Evolutionary conservation across 176 grass and related monocot species (phyloP).

Genomic region (Oryza rufipogon): DNA sequence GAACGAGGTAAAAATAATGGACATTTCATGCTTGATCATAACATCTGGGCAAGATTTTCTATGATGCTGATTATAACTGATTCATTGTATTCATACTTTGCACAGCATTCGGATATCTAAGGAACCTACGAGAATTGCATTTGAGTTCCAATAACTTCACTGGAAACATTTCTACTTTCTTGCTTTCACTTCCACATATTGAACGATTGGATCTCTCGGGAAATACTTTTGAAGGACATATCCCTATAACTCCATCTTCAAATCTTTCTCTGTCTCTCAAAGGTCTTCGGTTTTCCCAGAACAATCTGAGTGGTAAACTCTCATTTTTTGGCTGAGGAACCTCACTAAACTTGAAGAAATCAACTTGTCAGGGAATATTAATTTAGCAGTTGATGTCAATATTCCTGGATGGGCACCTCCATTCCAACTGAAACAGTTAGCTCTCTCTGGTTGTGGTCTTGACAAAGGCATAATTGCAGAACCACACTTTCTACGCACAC

Average conservation of each 20-base stretch:
- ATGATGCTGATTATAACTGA: neutral
- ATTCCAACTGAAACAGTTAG: neutral
- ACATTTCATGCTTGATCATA: neutral
- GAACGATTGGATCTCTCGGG: neutral
- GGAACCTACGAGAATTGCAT: slow-evolving; percentile 12
- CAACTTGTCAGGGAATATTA: neutral
- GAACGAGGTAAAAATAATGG: neutral
- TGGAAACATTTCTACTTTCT: neutral
- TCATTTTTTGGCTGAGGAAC: neutral
- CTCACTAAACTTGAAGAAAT: neutral
- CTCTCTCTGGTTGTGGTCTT: neutral
- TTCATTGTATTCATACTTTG: neutral
- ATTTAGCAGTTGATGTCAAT: neutral
- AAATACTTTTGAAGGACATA: slow-evolving; percentile 14
- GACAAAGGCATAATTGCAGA: neutral
- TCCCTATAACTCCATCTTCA: slow-evolving; percentile 3
- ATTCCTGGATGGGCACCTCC: neutral
- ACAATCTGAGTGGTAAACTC: neutral
- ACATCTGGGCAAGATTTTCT: no score
- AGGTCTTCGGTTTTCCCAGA: neutral
- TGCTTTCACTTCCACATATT: slow-evolving; percentile 3
- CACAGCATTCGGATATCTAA: neutral
- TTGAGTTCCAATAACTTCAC: slow-evolving; percentile 5
- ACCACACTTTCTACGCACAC: slow-evolving; percentile 37
- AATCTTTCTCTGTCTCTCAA: neutral